These are phyloP conservation scores for Coemansia sp. DNA, from an alignment of 192 early-diverging fungal species.

Conservation along the genomic window DNA sequence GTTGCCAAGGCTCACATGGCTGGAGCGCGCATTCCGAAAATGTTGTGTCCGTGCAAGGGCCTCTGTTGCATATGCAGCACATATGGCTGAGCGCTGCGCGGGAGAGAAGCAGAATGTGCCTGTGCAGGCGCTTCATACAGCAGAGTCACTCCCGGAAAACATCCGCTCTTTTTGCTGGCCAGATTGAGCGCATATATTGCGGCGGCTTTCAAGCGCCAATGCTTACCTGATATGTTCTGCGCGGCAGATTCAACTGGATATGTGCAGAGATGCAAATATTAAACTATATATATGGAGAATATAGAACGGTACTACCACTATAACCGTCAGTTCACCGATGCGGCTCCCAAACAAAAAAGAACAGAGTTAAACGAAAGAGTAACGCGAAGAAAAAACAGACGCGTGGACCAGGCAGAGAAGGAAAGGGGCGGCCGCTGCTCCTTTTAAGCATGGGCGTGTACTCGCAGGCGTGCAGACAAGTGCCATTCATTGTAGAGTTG, in stretches of 20 bases:
- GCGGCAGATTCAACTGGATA: not conserved
- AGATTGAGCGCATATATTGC: too few relatives aligned
- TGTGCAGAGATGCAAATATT: too few relatives aligned
- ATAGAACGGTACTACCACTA: too few relatives aligned
- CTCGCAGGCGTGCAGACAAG: not conserved
- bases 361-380: not conserved
- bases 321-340: too few relatives aligned
- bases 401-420: not conserved
- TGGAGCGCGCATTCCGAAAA: not conserved
- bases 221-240: conserved; percentile 5
- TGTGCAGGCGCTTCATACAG: conserved; percentile 7
- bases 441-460: conserved; percentile 5
- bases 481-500: not conserved
- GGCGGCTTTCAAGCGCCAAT: not conserved
- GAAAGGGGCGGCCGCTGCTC: not conserved
- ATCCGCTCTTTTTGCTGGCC: too few relatives aligned
- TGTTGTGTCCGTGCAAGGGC: not conserved
- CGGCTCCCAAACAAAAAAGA: not conserved
- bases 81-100: conserved; percentile 1
- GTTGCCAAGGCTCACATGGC: conserved; percentile 2
- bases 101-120: not conserved
- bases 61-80: conserved; percentile 2
- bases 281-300: too few relatives aligned
- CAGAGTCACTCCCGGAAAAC: not conserved
- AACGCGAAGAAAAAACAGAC: not conserved